Evolutionary conservation across 139 green algal species (phyloP).

Genomic region (Coelastrella sp.): DNA sequence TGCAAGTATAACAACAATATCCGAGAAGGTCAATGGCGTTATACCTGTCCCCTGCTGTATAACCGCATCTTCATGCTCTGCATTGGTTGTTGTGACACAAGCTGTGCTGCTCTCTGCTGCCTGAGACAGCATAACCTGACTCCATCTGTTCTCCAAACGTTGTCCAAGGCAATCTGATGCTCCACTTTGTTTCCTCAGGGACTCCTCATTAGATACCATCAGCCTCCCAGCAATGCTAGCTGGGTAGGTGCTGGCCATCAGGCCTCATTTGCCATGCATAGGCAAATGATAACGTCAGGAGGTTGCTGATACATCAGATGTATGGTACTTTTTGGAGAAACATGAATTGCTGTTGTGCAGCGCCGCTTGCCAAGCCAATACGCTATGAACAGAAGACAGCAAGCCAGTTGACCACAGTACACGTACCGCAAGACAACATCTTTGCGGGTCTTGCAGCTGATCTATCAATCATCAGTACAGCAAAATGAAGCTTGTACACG

Average conservation of each 20-base stretch:
- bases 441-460: too few species aligned
- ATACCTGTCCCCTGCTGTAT: not conserved
- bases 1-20: not conserved
- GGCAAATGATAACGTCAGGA: too few species aligned
- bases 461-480: too few species aligned
- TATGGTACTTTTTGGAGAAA: too few species aligned
- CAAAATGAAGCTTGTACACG: too few species aligned
- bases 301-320: too few species aligned
- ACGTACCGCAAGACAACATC: not conserved
- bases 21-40: not conserved
- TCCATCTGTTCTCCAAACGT: slow-evolving; percentile 14
- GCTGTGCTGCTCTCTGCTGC: not conserved
- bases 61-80: not conserved
- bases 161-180: not conserved
- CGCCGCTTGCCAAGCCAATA: too few species aligned
- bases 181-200: too few species aligned
- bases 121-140: not conserved
- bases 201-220: not conserved
- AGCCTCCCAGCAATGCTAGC: not conserved
- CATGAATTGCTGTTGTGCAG: too few species aligned
- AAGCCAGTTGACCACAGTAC: not conserved
- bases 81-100: not conserved
- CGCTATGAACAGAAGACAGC: too few species aligned
- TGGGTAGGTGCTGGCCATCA: not conserved
- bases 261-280: too few species aligned